phyloP scores from a whole-genome alignment of 2,329 filamentous ascomycete species.

The Cercospora canescens region DNA sequence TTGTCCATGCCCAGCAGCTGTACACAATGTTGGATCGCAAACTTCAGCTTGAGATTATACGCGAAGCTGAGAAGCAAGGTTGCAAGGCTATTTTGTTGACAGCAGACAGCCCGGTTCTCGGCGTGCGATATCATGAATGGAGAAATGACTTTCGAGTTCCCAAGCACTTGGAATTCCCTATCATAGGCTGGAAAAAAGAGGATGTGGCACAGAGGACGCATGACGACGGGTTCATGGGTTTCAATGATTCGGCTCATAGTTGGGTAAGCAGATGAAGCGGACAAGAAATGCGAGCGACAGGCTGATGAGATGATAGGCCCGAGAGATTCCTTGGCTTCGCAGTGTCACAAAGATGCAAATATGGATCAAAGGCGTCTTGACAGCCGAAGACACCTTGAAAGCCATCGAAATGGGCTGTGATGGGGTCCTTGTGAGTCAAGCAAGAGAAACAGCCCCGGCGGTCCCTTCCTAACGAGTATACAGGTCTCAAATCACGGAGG shows the following conservation, averaged over 20 bases:
- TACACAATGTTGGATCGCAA: conserved; percentile 54
- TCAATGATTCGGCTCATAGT: conserved; percentile 33
- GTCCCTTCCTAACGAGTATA: background rate
- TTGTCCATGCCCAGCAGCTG: conserved; percentile 56
- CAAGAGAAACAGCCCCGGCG: background rate
- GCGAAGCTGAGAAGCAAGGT: conserved; percentile 38
- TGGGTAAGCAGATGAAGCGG: conserved; percentile 18
- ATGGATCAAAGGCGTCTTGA: conserved; percentile 47
- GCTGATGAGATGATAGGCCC: background rate
- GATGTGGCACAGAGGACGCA: conserved; percentile 30
- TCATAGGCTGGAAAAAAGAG: conserved; percentile 28
- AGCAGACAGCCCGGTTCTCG: conserved; percentile 56
- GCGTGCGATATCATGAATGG: conserved; percentile 55
- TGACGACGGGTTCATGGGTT: conserved; percentile 31
- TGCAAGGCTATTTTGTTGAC: conserved; percentile 58
- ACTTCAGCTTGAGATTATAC: conserved; percentile 44
- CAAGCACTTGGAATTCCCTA: conserved; percentile 26
- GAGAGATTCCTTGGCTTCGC: conserved; percentile 51
- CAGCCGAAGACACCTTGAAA: conserved; percentile 43
- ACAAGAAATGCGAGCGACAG: background rate
- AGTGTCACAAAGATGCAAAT: conserved; percentile 51
- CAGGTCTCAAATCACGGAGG: conserved; percentile 53
- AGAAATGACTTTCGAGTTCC: conserved; percentile 51
- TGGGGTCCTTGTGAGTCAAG: conserved; percentile 38
- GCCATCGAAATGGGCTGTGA: conserved; percentile 46